Evolutionary conservation across 176 grass and related monocot species (phyloP).

Genomic region (Pharus latifolius): DNA sequence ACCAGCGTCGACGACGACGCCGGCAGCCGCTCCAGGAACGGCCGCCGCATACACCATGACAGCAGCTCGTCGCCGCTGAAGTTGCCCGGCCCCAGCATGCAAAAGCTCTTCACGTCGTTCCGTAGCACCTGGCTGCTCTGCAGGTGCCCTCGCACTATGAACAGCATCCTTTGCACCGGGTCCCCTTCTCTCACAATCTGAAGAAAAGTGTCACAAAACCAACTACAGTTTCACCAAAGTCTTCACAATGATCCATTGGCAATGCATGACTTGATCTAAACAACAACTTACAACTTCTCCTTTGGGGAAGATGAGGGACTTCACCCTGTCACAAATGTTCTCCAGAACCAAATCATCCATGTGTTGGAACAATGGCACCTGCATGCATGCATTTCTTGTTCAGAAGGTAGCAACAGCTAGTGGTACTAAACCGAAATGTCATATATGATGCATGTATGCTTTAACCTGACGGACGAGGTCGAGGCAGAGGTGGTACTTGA

Average conservation of each 20-base stretch:
- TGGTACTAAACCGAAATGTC: not conserved
- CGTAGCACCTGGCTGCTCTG: constrained; percentile 72
- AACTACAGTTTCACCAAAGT: not conserved
- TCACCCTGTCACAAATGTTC: constrained; percentile 90
- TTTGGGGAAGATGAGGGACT: constrained; percentile 66
- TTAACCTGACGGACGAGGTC: constrained; percentile 71
- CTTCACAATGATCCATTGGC: not conserved
- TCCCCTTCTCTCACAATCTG: constrained; percentile 71
- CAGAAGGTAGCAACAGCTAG: not conserved
- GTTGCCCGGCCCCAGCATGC: constrained; percentile 86
- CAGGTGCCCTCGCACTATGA: constrained; percentile 82
- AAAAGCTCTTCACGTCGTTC: constrained; percentile 57
- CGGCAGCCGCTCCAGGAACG: constrained; percentile 63
- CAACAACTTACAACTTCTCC: constrained; percentile 68
- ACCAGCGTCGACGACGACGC: constrained; percentile 68
- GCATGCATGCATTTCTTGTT: not conserved
- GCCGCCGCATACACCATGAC: constrained; percentile 82
- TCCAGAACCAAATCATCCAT: constrained; percentile 90
- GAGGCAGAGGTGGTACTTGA: constrained; percentile 92
- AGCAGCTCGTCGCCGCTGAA: constrained; percentile 91
- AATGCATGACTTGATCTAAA: not conserved
- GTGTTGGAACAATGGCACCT: constrained; percentile 85
- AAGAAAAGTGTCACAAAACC: not conserved
- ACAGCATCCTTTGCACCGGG: constrained; percentile 75
- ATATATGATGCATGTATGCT: too few relatives aligned